A percentile compares a stretch with the other conserved stretches of the same genome.
These are phyloP conservation scores for Penicillium atrosanguineum DNA, from an alignment of 495 filamentous ascomycete genomes.

Conservation along the genomic window DNA sequence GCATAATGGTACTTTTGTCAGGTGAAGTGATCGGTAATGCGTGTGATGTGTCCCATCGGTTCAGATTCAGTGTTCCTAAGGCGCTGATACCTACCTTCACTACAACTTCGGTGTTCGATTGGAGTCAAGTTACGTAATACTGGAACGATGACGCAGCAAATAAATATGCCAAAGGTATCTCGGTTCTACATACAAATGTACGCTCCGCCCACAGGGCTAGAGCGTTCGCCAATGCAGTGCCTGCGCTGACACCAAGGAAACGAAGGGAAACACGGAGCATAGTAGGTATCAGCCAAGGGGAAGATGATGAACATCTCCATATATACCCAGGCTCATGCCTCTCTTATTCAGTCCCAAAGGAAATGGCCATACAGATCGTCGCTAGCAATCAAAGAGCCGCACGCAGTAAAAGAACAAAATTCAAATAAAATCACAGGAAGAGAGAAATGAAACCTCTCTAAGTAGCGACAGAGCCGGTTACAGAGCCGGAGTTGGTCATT, in stretches of 20 bases:
- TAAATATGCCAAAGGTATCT: conserved; percentile 14
- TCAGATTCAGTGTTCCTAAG: not conserved
- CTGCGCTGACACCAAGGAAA: conserved; percentile 11
- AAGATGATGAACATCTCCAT: conserved; percentile 17
- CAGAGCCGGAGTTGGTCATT: conserved; percentile 35
- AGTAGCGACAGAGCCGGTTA: conserved; percentile 28
- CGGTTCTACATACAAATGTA: conserved; percentile 9
- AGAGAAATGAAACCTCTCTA: conserved; percentile 4
- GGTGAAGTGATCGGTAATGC: not conserved
- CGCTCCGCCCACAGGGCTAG: not conserved
- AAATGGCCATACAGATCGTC: conserved; percentile 6
- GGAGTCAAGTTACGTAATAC: not conserved
- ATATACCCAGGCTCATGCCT: conserved; percentile 19
- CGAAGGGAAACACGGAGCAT: conserved; percentile 4
- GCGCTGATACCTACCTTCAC: not conserved
- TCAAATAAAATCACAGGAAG: not conserved
- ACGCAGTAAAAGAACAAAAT: not conserved
- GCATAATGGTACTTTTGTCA: too few relatives aligned
- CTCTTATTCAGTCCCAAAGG: conserved; percentile 2
- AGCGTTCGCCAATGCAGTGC: not conserved
- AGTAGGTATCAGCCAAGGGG: conserved; percentile 6
- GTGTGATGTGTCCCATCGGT: not conserved
- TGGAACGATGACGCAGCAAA: not conserved
- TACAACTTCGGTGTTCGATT: not conserved
- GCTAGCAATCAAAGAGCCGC: conserved; percentile 10